Conservation (phyloP, 805 yeast genomes). For the Nakazawaea sp. region DNA sequence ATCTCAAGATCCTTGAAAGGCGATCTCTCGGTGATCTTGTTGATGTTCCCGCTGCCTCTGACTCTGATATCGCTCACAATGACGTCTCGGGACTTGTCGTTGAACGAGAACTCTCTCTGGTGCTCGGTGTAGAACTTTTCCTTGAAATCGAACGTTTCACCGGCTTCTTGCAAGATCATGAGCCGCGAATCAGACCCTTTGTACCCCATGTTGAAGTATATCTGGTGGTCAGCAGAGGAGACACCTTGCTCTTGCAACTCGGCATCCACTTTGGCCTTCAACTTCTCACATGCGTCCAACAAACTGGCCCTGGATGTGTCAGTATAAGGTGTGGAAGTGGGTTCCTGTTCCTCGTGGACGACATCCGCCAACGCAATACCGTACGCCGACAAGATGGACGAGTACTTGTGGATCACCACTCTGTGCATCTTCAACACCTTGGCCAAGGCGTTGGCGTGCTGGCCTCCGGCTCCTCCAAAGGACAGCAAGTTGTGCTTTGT, state of each 20-base stretch:
- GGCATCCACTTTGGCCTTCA: slow-evolving; percentile 12
- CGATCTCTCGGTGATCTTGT: slow-evolving; percentile 24
- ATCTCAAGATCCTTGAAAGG: slow-evolving; percentile 17
- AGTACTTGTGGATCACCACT: slow-evolving; percentile 38
- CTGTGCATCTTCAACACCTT: slow-evolving; percentile 30
- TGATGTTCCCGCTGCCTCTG: slow-evolving; percentile 38
- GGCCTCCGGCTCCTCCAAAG: slow-evolving; percentile 47
- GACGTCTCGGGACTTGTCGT: slow-evolving; percentile 45
- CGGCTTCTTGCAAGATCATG: slow-evolving; percentile 39
- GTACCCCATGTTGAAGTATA: slow-evolving; percentile 25
- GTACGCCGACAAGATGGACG: slow-evolving; percentile 40
- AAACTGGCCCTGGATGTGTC: slow-evolving; percentile 11
- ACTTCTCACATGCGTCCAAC: slow-evolving; percentile 13
- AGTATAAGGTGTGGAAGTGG: slow-evolving; percentile 15
- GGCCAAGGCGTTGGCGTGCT: slow-evolving; percentile 37
- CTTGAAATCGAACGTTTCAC: slow-evolving; percentile 24
- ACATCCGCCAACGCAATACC: slow-evolving; percentile 33
- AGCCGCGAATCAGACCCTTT: slow-evolving; percentile 66
- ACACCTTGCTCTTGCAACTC: slow-evolving; percentile 25
- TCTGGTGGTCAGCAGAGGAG: slow-evolving; percentile 2
- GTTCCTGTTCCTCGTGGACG: slow-evolving; percentile 24
- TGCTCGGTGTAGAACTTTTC: slow-evolving; percentile 46
- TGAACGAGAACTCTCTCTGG: slow-evolving; percentile 62
- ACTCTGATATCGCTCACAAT: slow-evolving; percentile 63
- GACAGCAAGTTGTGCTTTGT: slow-evolving; percentile 36